Evolutionary conservation across 805 yeast genomes (phyloP), one percentile per base, ranked within the genome.

Genomic region (Metschnikowia chrysomelidarum): DNA sequence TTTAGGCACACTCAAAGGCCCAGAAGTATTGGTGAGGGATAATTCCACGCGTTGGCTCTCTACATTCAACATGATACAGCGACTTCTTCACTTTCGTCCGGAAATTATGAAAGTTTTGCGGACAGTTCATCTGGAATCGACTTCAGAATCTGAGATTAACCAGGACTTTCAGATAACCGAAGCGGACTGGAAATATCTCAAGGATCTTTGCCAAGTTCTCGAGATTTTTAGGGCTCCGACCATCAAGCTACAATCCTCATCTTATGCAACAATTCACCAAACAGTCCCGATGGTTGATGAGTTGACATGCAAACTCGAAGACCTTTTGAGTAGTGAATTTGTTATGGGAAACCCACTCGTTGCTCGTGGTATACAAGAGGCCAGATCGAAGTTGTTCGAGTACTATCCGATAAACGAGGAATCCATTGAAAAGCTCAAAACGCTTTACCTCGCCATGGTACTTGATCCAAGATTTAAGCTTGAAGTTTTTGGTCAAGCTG

Each of bases 391-490:
- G 16, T 6, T 34, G 4, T 29, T 24, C 7, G 25, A 34, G 19
- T 19, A 28, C 17, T 34, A 18, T 19, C 33, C 38, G 3, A 23
- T 34, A 1, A 8, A 19, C 4, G 33, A 24, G 9, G 27, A 34
- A 3, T 15, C 20, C 14, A 34, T 28, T 11, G 17, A 23, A 8
- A 7, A 12, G 18, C 23, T 18, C 20, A 29, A 34, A 19, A 10
- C 26, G 16, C 29, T 28, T 11, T 34, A 34, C 19, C 24, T 34
- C 33, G 33, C 33, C 10, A 14, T 28, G 10, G 33, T 28, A 19
- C 38, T 34, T 24, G 33, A 28, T 24, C 33, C 38, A 6, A 32
- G 33, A n/a, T 28, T 16, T 8, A 34, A 34, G 32, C 16, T 34
- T 2, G 15, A 18, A 8, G 23, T 24, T 4, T 34, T 34, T 21